These are phyloP conservation scores for Trichoderma afroharzianum DNA, from an alignment of 2,329 filamentous ascomycete species.

Conservation along the genomic window DNA sequence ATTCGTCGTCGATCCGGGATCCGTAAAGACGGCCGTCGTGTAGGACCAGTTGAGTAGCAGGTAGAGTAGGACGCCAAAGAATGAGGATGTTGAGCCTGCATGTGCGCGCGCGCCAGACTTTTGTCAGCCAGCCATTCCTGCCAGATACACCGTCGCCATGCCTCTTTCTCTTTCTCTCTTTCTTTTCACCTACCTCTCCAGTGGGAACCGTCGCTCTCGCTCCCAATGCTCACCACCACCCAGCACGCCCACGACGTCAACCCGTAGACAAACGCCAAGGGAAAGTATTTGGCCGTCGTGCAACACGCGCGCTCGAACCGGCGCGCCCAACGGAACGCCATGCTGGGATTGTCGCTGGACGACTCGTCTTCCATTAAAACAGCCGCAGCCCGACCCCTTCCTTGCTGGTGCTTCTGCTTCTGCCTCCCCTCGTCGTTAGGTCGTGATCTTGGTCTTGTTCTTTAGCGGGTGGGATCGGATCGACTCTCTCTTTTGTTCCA, in stretches of 20 bases:
- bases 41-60: constrained; percentile 82
- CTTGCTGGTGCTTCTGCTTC: background rate
- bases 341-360: constrained; percentile 26
- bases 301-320: constrained; percentile 82
- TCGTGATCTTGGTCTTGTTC: background rate
- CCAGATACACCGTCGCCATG: background rate
- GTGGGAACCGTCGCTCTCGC: constrained; percentile 46
- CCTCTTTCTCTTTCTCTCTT: no score
- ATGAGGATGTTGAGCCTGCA: constrained; percentile 53
- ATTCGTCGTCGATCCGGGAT: constrained; percentile 70
- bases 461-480: background rate
- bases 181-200: constrained; percentile 51
- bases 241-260: constrained; percentile 93
- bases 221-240: constrained; percentile 73
- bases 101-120: background rate
- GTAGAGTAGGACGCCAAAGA: constrained; percentile 69
- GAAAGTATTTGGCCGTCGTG: constrained; percentile 72
- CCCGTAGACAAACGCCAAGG: constrained; percentile 83
- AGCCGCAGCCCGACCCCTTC: background rate
- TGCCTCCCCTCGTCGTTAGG: background rate
- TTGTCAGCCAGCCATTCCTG: background rate
- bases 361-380: constrained; percentile 17
- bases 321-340: constrained; percentile 62
- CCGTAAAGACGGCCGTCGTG: constrained; percentile 87
- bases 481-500: background rate